phyloP scores from a whole-genome alignment of 495 filamentous ascomycete species.

The Aspergillus diversus region DNA sequence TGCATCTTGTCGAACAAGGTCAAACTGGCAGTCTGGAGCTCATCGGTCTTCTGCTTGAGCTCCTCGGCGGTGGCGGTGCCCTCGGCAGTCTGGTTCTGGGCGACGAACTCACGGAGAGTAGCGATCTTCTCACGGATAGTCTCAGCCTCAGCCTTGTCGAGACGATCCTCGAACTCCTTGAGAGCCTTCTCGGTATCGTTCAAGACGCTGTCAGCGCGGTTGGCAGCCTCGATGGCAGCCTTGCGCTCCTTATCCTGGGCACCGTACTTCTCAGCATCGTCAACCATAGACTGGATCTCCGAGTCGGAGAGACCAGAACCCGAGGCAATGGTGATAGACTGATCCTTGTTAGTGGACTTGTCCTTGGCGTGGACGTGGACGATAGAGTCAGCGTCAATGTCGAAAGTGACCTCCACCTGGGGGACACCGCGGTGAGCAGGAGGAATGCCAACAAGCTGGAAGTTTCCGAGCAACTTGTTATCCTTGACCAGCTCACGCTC shows the following conservation, averaged over 20 bases:
- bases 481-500: slow-evolving; percentile 99
- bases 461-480: slow-evolving; percentile 99
- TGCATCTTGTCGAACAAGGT: slow-evolving; percentile 99
- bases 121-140: slow-evolving; percentile 93
- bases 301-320: slow-evolving; percentile 94
- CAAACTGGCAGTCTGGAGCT: slow-evolving; percentile 92
- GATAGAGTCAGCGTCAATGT: slow-evolving; percentile 98
- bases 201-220: slow-evolving; percentile 93
- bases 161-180: slow-evolving; percentile 91
- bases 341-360: slow-evolving; percentile 99
- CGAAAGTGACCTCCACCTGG: slow-evolving; percentile 98
- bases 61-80: slow-evolving; percentile 80
- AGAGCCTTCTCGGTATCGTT: slow-evolving; percentile 99
- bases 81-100: slow-evolving; percentile 94
- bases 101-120: slow-evolving; percentile 83
- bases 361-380: slow-evolving; percentile 99
- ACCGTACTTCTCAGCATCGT: slow-evolving; percentile 95
- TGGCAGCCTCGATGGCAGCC: slow-evolving; percentile 89
- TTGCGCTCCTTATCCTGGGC: slow-evolving; percentile 97
- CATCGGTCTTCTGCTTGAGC: slow-evolving; percentile 97
- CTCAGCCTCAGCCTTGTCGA: slow-evolving; percentile 95
- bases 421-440: slow-evolving; percentile 97
- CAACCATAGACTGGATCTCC: slow-evolving; percentile 96
- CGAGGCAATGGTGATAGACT: slow-evolving; percentile 98
- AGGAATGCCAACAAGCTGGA: slow-evolving; percentile 98